phyloP scores from a whole-genome alignment of 345 rosid species.

The Citrus australasica region DNA sequence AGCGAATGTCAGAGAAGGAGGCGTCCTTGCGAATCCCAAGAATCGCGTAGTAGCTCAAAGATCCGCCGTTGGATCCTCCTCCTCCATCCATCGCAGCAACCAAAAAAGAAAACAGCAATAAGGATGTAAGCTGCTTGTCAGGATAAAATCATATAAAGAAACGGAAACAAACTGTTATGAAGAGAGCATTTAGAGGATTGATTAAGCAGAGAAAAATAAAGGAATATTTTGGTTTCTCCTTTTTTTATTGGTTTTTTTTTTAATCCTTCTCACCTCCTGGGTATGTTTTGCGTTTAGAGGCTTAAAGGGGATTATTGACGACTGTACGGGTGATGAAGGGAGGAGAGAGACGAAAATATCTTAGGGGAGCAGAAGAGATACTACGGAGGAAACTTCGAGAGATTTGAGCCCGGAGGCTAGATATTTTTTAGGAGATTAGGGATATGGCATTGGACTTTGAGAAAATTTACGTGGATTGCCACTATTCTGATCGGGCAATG shows the following conservation, averaged over 20 bases:
- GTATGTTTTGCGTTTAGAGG: neutral
- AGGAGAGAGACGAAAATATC: slow-evolving; percentile 36
- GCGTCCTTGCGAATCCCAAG: slow-evolving; percentile 82
- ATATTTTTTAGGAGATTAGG: slow-evolving; percentile 23
- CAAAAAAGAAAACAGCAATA: neutral
- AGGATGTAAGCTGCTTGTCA: neutral
- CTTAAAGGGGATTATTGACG: slow-evolving; percentile 23
- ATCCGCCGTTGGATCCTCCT: slow-evolving; percentile 66
- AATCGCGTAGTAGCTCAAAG: slow-evolving; percentile 61
- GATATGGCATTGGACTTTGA: neutral
- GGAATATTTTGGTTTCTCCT: no score
- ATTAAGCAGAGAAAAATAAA: no score
- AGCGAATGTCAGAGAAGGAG: slow-evolving; percentile 74
- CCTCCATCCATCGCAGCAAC: slow-evolving; percentile 43
- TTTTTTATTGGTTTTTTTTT: no score
- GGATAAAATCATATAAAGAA: neutral
- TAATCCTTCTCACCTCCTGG: neutral
- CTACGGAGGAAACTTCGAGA: slow-evolving; percentile 47
- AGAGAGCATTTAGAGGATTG: neutral
- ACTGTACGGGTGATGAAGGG: slow-evolving; percentile 9
- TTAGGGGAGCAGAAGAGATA: neutral
- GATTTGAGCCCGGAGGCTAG: slow-evolving; percentile 19
- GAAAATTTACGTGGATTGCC: slow-evolving; percentile 34
- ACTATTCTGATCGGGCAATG: neutral
- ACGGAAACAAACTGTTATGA: neutral